Conservation (phyloP, 1,284 basidiomycete genomes). For the Caloboletus inedulis region DNA sequence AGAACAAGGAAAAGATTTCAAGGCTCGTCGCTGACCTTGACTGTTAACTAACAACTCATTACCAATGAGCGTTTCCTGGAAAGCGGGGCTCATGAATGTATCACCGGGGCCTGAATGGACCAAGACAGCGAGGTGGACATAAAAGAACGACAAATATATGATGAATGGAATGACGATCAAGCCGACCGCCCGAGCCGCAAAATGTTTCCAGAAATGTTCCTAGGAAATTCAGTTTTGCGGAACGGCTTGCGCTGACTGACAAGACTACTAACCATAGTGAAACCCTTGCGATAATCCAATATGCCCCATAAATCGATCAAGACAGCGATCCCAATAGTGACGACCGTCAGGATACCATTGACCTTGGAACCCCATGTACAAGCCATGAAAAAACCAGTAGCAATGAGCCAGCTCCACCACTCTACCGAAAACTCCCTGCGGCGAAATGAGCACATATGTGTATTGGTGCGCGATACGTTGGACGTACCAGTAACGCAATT, state of each 20-base stretch:
- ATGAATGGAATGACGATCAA: conserved; percentile 86
- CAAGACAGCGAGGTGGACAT: conserved; percentile 90
- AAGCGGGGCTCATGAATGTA: conserved; percentile 94
- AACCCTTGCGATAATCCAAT: conserved; percentile 81
- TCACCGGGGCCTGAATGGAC: conserved; percentile 92
- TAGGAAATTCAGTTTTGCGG: conserved; percentile 32
- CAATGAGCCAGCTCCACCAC: conserved; percentile 95
- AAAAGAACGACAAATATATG: conserved; percentile 96
- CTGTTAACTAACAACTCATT: conserved; percentile 91
- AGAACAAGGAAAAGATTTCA: conserved; percentile 1
- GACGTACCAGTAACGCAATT: conserved; percentile 83
- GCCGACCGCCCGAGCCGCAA: conserved; percentile 81
- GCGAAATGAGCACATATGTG: not conserved
- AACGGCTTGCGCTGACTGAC: not conserved
- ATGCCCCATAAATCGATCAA: conserved; percentile 94
- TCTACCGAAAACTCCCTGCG: conserved; percentile 76
- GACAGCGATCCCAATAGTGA: conserved; percentile 89
- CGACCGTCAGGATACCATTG: conserved; percentile 92
- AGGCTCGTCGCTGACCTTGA: conserved; percentile 58
- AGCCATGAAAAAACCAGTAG: conserved; percentile 91
- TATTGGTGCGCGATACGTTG: not conserved
- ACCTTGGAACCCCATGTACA: conserved; percentile 98
- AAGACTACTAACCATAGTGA: conserved; percentile 67
- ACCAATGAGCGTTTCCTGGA: conserved; percentile 93
- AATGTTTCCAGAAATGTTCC: conserved; percentile 91